phyloP scores from a whole-genome alignment of 495 filamentous ascomycete species.

The Lasiosphaeris hirsuta region DNA sequence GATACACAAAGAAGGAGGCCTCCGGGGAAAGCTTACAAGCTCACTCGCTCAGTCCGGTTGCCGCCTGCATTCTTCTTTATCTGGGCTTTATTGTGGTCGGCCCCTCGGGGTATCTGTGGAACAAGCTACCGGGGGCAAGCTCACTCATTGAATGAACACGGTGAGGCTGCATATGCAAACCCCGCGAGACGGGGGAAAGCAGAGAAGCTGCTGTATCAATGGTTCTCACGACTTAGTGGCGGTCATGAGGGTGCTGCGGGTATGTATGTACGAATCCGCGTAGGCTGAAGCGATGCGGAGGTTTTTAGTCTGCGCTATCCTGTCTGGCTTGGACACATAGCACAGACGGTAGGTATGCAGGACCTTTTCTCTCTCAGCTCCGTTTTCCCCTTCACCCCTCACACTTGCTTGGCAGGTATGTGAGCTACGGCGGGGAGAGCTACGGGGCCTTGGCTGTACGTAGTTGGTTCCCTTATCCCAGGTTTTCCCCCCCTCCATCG shows the following conservation, averaged over 20 bases:
- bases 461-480: too few species aligned
- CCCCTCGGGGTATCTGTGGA: slow-evolving; percentile 1
- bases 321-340: not conserved
- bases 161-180: slow-evolving; percentile 25
- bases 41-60: not conserved
- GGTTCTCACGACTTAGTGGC: too few species aligned
- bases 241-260: not conserved
- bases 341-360: slow-evolving; percentile 1
- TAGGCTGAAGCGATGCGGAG: not conserved
- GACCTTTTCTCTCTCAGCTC: slow-evolving; percentile 3
- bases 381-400: slow-evolving; percentile 2
- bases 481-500: too few species aligned
- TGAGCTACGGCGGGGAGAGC: not conserved
- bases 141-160: not conserved
- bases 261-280: not conserved
- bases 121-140: not conserved
- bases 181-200: not conserved
- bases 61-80: not conserved
- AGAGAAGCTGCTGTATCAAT: not conserved
- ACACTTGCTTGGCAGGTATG: not conserved
- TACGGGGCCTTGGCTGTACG: too few species aligned
- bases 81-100: not conserved
- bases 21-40: not conserved
- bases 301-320: not conserved
- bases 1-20: slow-evolving; percentile 1